phyloP scores from a whole-genome alignment of 192 early-diverging fungal species.

The Entomortierella beljakovae region DNA sequence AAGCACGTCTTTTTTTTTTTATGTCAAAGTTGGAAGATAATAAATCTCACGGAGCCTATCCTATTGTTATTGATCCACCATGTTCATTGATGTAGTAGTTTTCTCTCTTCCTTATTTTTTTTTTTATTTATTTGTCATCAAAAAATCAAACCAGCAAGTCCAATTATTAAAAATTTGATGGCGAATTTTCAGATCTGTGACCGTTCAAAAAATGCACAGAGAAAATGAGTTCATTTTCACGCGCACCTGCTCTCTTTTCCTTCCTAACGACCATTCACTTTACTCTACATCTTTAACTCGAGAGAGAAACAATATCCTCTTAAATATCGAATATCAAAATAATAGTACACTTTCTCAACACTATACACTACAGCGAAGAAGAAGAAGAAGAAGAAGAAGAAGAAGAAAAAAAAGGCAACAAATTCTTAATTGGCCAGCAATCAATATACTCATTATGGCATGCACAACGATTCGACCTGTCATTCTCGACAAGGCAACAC shows the following conservation, averaged over 20 bases:
- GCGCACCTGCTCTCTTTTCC: too few species aligned
- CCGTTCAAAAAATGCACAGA: neutral
- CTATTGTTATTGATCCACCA: too few species aligned
- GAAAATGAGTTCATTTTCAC: neutral
- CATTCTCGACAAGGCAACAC: slow-evolving; percentile 23
- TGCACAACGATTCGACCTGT: slow-evolving; percentile 38
- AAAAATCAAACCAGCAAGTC: too few species aligned
- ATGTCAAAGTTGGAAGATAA: neutral
- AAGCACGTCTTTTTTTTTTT: neutral
- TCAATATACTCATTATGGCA: slow-evolving; percentile 9
- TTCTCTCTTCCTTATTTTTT: neutral
- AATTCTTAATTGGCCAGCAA: neutral
- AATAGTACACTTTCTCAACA: too few species aligned
- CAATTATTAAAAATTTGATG: too few species aligned
- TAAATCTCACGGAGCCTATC: neutral
- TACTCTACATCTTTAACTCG: too few species aligned
- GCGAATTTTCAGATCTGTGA: too few species aligned
- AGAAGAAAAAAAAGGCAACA: neutral
- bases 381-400: neutral
- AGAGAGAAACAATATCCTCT: neutral
- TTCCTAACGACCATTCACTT: too few species aligned
- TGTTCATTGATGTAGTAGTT: too few species aligned
- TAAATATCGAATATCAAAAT: neutral
- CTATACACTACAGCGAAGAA: neutral
- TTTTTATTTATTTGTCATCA: neutral